Evolutionary conservation across 2,329 filamentous ascomycete genomes (phyloP), one percentile per base, ranked within the genome.

Genomic region (Fusarium napiforme): DNA sequence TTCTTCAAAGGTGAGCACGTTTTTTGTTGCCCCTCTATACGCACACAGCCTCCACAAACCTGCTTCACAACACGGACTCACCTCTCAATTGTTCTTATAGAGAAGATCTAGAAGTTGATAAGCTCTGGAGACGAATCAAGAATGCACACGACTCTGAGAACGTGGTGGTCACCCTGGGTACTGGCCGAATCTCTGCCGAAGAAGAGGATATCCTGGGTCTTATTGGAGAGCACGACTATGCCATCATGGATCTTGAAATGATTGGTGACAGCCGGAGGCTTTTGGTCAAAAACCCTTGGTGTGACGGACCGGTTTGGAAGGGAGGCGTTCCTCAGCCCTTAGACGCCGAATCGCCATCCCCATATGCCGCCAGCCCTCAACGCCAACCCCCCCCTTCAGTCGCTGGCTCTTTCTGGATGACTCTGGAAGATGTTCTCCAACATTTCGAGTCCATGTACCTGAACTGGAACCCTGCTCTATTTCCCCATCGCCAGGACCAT

Each of bases 391-490:
- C 50, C 19, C 52, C 47, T 5, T 79, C 81, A 12, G 71, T 77
- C 63, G 80, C 92, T 1, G 94, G 95, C n/a, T 94, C 93, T 2
- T 97, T 97, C 79, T 98, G 96, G 96, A 97, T 98, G 83, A 91
- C 92, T 30, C 90, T 96, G 34, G 93, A 97, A 75, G 93, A 95
- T 73, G 91, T 98, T 8, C 89, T 94, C 40, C 95, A 97, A 78
- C 92, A 97, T 79, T 99, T 98, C 72, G 95, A 98, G 80, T 97
- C 95, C 23, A 90, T 99, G 75, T 99, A 98, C 81, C 86, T 99
- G 61, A 99, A 98, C 82, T 99, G 96, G 96, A 98, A 97, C 74
- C 95, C 96, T 0, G 88, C 89, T 1, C 85, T 97, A 2, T 99
- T 99, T 82, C 85, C 85, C 4, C 85, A 93, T 79, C 91, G 95